Conservation (phyloP, 2,329 filamentous ascomycete genomes). For the Dryadomyces quercus-mongolicae region DNA sequence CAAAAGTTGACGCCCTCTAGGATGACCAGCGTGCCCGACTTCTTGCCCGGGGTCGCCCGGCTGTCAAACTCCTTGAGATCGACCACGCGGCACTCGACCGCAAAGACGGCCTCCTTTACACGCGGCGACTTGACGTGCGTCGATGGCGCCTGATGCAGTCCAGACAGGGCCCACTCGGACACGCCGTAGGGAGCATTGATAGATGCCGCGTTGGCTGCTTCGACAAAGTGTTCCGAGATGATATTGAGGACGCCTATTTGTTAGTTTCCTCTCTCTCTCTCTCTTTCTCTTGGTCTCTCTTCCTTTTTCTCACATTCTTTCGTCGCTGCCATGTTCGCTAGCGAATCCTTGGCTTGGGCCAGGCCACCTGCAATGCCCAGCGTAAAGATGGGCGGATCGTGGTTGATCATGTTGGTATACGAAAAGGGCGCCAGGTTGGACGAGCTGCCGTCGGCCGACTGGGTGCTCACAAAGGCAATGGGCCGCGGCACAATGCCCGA, state of each 20-base stretch:
- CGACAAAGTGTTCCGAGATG: slow-evolving; percentile 70
- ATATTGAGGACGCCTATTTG: slow-evolving; percentile 57
- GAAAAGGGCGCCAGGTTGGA: slow-evolving; percentile 80
- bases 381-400: slow-evolving; percentile 78
- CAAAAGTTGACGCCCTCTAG: slow-evolving; percentile 81
- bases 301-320: slow-evolving; percentile 44
- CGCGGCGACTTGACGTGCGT: slow-evolving; percentile 47
- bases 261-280: too few relatives aligned
- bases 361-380: slow-evolving; percentile 36
- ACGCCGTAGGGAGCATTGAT: slow-evolving; percentile 67
- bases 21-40: slow-evolving; percentile 60
- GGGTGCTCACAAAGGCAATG: slow-evolving; percentile 52
- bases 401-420: slow-evolving; percentile 73
- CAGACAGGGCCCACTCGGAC: slow-evolving; percentile 69
- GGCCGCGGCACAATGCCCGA: slow-evolving; percentile 72
- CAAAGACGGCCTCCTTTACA: slow-evolving; percentile 73
- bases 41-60: slow-evolving; percentile 55
- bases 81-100: slow-evolving; percentile 69
- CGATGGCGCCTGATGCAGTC: slow-evolving; percentile 55
- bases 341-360: slow-evolving; percentile 59
- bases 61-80: slow-evolving; percentile 69
- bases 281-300: too few relatives aligned
- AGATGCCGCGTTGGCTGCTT: slow-evolving; percentile 73
- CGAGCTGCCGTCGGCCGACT: slow-evolving; percentile 35
- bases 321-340: slow-evolving; percentile 60